Percentiles rank a stretch among this genome's conserved stretches.
Conservation (phyloP, 495 filamentous ascomycete genomes). For the Penicillium longicatenatum region DNA sequence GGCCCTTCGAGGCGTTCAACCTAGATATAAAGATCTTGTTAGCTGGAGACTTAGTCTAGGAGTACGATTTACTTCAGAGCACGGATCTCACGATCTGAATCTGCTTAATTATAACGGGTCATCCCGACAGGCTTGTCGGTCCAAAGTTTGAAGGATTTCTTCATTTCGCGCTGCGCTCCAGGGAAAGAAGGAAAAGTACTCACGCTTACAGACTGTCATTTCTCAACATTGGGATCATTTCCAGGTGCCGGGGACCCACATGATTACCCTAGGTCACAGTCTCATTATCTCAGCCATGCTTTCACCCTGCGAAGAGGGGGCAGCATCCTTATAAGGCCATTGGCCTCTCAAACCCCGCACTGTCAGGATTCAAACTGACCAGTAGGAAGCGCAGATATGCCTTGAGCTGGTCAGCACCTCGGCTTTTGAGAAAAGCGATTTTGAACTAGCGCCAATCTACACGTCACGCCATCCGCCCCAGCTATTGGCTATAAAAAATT, state of each 20-base stretch:
- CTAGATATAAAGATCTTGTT: neutral
- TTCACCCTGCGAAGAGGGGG: neutral
- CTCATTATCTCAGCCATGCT: too few species aligned
- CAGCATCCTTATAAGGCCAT: neutral
- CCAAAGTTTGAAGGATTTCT: slow-evolving; percentile 23
- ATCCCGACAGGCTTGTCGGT: slow-evolving; percentile 13
- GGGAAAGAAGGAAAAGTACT: neutral
- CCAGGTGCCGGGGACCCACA: too few species aligned
- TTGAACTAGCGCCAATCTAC: neutral
- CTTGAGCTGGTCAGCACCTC: neutral
- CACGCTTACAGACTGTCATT: neutral
- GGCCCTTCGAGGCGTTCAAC: neutral
- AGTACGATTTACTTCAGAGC: neutral
- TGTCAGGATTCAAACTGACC: neutral
- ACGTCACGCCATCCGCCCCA: slow-evolving; percentile 4
- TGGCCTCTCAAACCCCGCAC: neutral
- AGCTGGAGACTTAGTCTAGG: neutral
- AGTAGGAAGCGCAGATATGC: neutral
- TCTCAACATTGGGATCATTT: neutral
- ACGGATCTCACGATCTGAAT: slow-evolving; percentile 16
- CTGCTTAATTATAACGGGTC: slow-evolving; percentile 23
- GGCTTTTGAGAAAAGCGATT: neutral
- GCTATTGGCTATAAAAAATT: neutral
- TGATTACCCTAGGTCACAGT: too few species aligned
- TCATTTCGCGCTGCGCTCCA: slow-evolving; percentile 9